Conservation (phyloP, 2,329 filamentous ascomycete species). For the Acarospora socialis region DNA sequence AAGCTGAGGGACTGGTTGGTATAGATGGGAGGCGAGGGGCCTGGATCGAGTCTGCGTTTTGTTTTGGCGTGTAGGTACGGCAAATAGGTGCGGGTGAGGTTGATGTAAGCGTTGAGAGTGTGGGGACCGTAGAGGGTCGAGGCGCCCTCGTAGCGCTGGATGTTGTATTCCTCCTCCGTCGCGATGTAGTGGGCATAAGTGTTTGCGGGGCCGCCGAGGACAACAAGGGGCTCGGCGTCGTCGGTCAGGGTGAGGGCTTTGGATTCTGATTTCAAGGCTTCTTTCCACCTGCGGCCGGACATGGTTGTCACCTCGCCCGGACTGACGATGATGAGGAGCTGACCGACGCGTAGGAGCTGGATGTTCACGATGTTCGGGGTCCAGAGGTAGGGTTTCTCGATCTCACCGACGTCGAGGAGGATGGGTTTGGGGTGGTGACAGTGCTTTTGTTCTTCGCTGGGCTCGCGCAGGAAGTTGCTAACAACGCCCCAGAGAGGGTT, state of each 20-base stretch:
- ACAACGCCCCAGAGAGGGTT: conserved; percentile 74
- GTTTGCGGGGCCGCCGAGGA: conserved; percentile 80
- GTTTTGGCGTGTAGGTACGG: conserved; percentile 45
- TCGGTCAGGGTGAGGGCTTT: conserved; percentile 32
- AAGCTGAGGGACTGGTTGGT: conserved; percentile 61
- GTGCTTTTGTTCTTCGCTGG: conserved; percentile 51
- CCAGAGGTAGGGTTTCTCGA: conserved; percentile 69
- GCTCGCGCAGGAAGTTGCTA: conserved; percentile 55
- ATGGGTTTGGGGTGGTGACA: conserved; percentile 78
- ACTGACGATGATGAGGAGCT: conserved; percentile 69
- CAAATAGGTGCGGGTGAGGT: conserved; percentile 62
- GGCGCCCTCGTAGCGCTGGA: conserved; percentile 91
- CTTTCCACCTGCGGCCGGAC: conserved; percentile 76
- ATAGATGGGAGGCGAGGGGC: conserved; percentile 63
- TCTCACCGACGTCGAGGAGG: conserved; percentile 73
- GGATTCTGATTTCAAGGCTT: conserved; percentile 46
- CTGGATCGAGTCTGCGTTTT: conserved; percentile 34
- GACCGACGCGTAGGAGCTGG: conserved; percentile 70
- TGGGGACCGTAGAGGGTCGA: conserved; percentile 77
- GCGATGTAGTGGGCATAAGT: conserved; percentile 74
- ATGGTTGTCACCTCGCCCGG: conserved; percentile 87
- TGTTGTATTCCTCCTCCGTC: conserved; percentile 63
- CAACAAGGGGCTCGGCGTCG: conserved; percentile 50
- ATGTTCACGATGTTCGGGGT: conserved; percentile 84
- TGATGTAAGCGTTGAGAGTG: conserved; percentile 75